phyloP scores from a whole-genome alignment of 2,329 filamentous ascomycete genomes.

The Graphium sp. region DNA sequence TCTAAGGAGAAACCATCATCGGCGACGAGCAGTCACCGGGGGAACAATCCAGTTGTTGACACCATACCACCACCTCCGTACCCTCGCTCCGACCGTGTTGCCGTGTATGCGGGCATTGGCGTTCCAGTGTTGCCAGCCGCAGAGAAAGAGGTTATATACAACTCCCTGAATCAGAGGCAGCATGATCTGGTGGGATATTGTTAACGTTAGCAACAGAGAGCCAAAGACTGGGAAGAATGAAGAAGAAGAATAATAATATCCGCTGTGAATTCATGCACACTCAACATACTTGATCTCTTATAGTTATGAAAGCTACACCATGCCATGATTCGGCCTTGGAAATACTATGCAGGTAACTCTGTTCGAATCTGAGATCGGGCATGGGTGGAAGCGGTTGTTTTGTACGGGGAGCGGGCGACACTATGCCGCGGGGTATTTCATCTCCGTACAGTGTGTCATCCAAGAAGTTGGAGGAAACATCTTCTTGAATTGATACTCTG shows the following conservation, averaged over 20 bases:
- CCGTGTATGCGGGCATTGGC: slow-evolving; percentile 61
- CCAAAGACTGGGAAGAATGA: no score
- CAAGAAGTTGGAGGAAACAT: slow-evolving; percentile 27
- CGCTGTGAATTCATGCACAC: no score
- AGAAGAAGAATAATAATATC: no score
- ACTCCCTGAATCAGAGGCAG: slow-evolving; percentile 79
- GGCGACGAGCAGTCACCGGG: slow-evolving; percentile 6
- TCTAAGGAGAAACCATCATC: slow-evolving; percentile 4
- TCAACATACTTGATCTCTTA: slow-evolving; percentile 75
- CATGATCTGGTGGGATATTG: slow-evolving; percentile 40
- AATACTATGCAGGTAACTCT: slow-evolving; percentile 91
- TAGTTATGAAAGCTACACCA: slow-evolving; percentile 67
- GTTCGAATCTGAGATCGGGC: slow-evolving; percentile 88
- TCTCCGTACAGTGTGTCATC: no score
- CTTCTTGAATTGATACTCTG: slow-evolving; percentile 13
- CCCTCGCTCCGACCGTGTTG: slow-evolving; percentile 54
- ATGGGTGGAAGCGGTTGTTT: slow-evolving; percentile 43
- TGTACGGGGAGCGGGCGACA: no score
- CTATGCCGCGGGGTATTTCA: no score
- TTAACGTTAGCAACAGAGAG: background rate
- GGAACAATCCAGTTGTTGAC: slow-evolving; percentile 83
- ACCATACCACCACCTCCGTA: slow-evolving; percentile 86
- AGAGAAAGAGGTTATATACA: slow-evolving; percentile 70
- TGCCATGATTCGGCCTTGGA: slow-evolving; percentile 63
- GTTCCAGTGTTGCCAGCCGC: slow-evolving; percentile 88